These are phyloP conservation scores for Ascodesmis nigricans DNA, from an alignment of 495 filamentous ascomycete genomes.

Conservation along the genomic window DNA sequence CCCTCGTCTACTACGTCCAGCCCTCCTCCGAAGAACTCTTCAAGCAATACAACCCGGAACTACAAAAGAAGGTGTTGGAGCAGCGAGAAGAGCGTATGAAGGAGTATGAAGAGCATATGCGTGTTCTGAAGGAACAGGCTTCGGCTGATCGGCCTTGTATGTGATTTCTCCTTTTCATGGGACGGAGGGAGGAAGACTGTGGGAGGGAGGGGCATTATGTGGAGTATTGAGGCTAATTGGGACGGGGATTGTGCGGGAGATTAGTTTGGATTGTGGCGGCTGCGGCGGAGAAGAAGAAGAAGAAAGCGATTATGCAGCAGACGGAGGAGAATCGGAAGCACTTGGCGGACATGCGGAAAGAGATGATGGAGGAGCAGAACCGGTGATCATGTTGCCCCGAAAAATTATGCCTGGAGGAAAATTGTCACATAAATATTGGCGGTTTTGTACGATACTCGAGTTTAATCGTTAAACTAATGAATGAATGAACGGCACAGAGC, in stretches of 20 bases:
- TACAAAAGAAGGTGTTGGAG: conserved; percentile 62
- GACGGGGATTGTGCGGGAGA: neutral
- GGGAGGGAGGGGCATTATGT: neutral
- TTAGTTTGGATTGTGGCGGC: conserved; percentile 55
- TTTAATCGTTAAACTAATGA: no score
- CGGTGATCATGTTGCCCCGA: no score
- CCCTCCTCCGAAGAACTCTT: conserved; percentile 85
- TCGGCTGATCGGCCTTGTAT: conserved; percentile 74
- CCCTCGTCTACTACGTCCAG: conserved; percentile 53
- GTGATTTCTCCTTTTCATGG: conserved; percentile 16
- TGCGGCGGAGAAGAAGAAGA: conserved; percentile 35
- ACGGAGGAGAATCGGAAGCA: conserved; percentile 32
- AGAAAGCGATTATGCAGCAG: conserved; percentile 31
- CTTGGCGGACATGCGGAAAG: conserved; percentile 38
- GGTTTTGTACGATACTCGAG: no score
- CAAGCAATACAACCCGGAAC: conserved; percentile 73
- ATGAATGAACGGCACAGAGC: no score
- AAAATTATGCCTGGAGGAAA: no score
- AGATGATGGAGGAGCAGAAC: conserved; percentile 26
- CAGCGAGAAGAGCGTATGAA: conserved; percentile 47
- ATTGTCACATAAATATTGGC: no score
- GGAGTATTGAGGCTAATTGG: conserved; percentile 3
- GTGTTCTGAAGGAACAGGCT: conserved; percentile 61
- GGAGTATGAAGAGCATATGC: conserved; percentile 76
- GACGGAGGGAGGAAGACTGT: neutral